Conservation (phyloP, 1,284 basidiomycete species). For the Ceratorhiza oryzae-sativae region DNA sequence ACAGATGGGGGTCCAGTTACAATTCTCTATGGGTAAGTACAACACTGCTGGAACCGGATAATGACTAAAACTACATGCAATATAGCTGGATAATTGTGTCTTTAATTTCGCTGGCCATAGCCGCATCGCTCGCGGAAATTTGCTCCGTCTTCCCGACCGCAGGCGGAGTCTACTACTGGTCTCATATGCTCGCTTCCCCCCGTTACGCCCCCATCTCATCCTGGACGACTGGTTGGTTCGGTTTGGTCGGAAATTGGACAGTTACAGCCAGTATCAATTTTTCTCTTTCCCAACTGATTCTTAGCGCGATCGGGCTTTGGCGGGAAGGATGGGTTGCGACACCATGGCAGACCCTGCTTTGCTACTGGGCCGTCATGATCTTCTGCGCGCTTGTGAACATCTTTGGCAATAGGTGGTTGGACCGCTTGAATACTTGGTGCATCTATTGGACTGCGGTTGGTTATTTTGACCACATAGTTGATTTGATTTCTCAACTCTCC, state of each 20-base stretch:
- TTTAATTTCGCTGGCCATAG: conserved; percentile 54
- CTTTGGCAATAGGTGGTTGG: conserved; percentile 50
- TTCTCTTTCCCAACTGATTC: conserved; percentile 56
- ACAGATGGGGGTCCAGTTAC: conserved; percentile 55
- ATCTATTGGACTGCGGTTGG: conserved; percentile 46
- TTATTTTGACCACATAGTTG: background rate
- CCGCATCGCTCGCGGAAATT: conserved; percentile 55
- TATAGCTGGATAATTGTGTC: conserved; percentile 54
- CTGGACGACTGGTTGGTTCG: conserved; percentile 57
- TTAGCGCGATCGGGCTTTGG: conserved; percentile 55
- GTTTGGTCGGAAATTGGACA: conserved; percentile 57
- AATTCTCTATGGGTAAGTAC: conserved; percentile 50
- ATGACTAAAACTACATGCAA: background rate
- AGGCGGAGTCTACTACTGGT: conserved; percentile 57
- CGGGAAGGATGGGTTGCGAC: conserved; percentile 53
- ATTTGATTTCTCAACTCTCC: conserved; percentile 47
- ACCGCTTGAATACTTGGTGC: conserved; percentile 47
- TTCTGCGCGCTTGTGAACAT: conserved; percentile 52
- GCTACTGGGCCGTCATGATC: conserved; percentile 54
- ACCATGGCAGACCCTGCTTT: conserved; percentile 53
- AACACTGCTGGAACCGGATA: conserved; percentile 1
- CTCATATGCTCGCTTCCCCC: conserved; percentile 53
- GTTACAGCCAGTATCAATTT: conserved; percentile 57
- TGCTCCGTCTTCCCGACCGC: conserved; percentile 56
- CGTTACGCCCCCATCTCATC: conserved; percentile 53